Evolutionary conservation across 1,139 yeast species (phyloP).

Genomic region (Wickerhamomyces sp.): DNA sequence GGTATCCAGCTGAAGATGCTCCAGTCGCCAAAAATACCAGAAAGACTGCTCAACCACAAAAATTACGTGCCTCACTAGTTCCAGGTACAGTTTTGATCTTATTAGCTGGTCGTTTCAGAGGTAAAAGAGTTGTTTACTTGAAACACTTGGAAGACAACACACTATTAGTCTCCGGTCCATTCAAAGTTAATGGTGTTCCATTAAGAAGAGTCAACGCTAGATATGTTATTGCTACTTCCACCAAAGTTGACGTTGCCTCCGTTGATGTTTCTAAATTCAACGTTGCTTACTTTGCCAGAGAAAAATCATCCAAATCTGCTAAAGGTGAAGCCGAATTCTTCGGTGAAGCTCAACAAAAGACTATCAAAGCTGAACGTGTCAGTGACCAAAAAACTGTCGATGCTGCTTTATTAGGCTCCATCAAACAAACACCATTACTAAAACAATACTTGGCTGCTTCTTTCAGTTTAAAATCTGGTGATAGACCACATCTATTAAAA

Average conservation of each 20-base stretch:
- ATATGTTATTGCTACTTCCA: constrained; percentile 98
- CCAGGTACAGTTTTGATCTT: constrained; percentile 98
- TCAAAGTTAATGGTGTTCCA: constrained; percentile 99
- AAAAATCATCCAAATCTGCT: constrained; percentile 66
- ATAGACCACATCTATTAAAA: constrained; percentile 98
- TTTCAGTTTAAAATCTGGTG: constrained; percentile 98
- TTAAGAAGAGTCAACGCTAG: constrained; percentile 98
- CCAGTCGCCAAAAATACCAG: constrained; percentile 83
- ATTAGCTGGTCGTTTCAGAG: constrained; percentile 99
- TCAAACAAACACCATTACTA: constrained; percentile 97
- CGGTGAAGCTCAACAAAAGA: constrained; percentile 73
- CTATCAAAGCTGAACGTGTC: constrained; percentile 87
- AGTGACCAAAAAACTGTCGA: constrained; percentile 98
- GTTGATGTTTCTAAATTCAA: constrained; percentile 91
- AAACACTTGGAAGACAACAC: constrained; percentile 99
- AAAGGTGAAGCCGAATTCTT: constrained; percentile 96
- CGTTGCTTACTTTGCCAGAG: constrained; percentile 97
- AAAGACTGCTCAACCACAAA: constrained; percentile 92
- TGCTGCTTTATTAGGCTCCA: constrained; percentile 87
- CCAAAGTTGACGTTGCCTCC: constrained; percentile 74
- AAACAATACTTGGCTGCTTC: constrained; percentile 96
- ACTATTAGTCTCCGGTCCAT: constrained; percentile 97
- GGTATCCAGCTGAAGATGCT: constrained; percentile 94
- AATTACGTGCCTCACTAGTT: constrained; percentile 93
- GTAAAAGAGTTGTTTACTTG: constrained; percentile 99